Evolutionary conservation across 179 eudicot genomes (phyloP), one percentile per base, ranked within the genome.

Genomic region (Sideroxylon spinosum): DNA sequence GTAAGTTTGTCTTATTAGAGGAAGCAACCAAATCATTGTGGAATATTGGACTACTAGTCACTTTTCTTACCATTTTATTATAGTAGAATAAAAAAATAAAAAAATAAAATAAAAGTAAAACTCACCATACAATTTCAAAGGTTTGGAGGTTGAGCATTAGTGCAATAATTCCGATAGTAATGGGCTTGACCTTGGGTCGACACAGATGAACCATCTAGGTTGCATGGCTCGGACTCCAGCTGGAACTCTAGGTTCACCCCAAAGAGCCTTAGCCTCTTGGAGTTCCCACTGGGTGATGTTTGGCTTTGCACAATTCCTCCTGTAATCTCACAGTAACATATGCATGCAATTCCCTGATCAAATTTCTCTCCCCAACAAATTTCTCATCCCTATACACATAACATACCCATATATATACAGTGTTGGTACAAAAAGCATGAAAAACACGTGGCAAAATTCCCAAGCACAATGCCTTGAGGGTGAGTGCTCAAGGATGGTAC

Each of bases 171-270:
- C 17, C 63, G 71, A 13, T 72, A 75, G 74, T 49, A 3, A 46
- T 67, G 53, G 68, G 78, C 23, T 71, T 69, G 81, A 75, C 71
- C 60, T 48, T 76, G 85, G 84, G 78, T 81, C 74, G 75, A 50
- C 26, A 70, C 29, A 0, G 86, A 69, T 10, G 89, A 80, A 67
- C 84, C 85, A 71, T 85, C 89, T 6, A 88, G 86, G 69, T 80
- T 80, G 65, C 79, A 82, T 26, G 86, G 85, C 57, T 82, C 84
- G 63, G 83, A 61, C 62, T 83, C 85, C 19, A 78, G 78, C 23
- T 87, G 82, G 80, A 86, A 89, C 71, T 90, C 92, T 73, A 92
- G 76, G 83, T 92, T 81, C 77, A 85, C 88, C 48, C 88, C 88
- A 56, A 85, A 85, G 10, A 85, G 80, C 81, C 97, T 89, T 62